Evolutionary conservation across 208 protist species (phyloP), one percentile per base, ranked within the genome.

Genomic region (Acanthamoeba royreba): DNA sequence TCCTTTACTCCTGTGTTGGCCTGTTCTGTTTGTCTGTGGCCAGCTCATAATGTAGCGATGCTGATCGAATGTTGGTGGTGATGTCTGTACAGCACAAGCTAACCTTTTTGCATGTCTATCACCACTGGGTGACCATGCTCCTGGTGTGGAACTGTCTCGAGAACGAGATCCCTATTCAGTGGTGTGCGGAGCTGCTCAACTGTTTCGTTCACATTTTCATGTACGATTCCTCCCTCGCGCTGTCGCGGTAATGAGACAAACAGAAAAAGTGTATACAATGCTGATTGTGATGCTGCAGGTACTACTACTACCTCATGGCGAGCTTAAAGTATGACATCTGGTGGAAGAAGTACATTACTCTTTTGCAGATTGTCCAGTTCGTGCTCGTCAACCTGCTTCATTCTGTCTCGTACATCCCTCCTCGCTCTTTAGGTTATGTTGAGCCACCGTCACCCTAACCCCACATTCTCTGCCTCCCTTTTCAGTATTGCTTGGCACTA

Each of bases 51-150:
- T n/a, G n/a, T n/a, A n/a, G n/a, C n/a, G n/a, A n/a, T n/a, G n/a
- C n/a, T n/a, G 46, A 8, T 43, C 15, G 74, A n/a, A 22, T 83
- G 8, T 43, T 8, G 28, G 47, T 4, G 7, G 7, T 87, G 28
- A 33, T 4, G 9, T 49, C 9, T 66, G 8, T 87, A 22, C 55
- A 90, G 83, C 77, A 94, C 46, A 72, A 69, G 33, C 42, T 96
- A 25, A 58, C 55, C 17, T 94, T 96, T 63, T 28, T 96, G 55
- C 95, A 96, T 11, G 94, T 92, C 4, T 96, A 95, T 83, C 95
- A 96, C 35, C 95, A 96, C 83, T 69, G 35, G 38, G 38, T 93
- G n/a, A 87, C 72, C 19, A 61, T 87, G 43, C 87, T 92, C 40
- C 74, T 94, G 9, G 42, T 94, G 61, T 94, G 47, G 74, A 77